Evolutionary conservation across 2,329 filamentous ascomycete species (phyloP).

Genomic region (Colletotrichum salicis): DNA sequence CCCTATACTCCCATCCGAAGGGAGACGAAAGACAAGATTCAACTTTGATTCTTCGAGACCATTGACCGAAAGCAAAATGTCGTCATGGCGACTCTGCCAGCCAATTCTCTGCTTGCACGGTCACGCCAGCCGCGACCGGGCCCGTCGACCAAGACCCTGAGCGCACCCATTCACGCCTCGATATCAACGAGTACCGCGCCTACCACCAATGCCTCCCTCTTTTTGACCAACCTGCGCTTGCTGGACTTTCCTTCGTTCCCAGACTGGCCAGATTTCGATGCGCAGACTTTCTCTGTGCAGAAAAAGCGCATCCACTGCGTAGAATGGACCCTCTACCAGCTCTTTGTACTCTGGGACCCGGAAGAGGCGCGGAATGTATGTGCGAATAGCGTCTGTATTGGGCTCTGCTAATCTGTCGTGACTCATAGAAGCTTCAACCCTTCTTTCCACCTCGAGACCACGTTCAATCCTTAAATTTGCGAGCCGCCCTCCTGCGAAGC

Average conservation of each 20-base stretch:
- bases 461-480: constrained; percentile 89
- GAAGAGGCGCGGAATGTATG: constrained; percentile 78
- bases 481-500: constrained; percentile 81
- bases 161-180: constrained; percentile 21
- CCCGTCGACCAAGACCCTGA: constrained; percentile 31
- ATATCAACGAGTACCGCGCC: constrained; percentile 47
- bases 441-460: constrained; percentile 93
- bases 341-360: constrained; percentile 86
- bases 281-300: constrained; percentile 79
- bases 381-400: neutral
- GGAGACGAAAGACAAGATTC: neutral
- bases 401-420: neutral
- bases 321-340: constrained; percentile 91
- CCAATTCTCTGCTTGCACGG: constrained; percentile 45
- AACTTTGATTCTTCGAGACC: constrained; percentile 1
- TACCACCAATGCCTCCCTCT: constrained; percentile 69
- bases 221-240: constrained; percentile 85
- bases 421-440: constrained; percentile 79
- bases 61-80: constrained; percentile 38
- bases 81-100: constrained; percentile 45
- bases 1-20: neutral
- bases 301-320: constrained; percentile 84
- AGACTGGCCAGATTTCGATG: constrained; percentile 83
- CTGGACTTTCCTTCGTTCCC: constrained; percentile 79
- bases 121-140: constrained; percentile 40